Percentiles rank a stretch among this genome's conserved stretches.
These are phyloP conservation scores for Pythium rishiriense DNA, from an alignment of 352 stramenopile species.

Conservation along the genomic window DNA sequence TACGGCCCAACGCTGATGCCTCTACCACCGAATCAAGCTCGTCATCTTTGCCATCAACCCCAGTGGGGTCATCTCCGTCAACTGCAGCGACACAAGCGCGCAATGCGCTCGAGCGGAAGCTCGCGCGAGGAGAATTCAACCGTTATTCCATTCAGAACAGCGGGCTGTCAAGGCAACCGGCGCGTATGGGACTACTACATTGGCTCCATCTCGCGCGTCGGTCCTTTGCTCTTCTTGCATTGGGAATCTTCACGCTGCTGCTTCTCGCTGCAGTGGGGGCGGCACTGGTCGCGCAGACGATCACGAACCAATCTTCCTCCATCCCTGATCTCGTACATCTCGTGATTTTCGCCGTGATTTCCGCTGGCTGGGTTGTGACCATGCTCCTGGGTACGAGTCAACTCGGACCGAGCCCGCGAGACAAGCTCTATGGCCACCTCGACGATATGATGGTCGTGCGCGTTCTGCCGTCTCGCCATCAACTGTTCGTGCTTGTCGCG, in stretches of 20 bases:
- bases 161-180: not conserved
- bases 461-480: conserved; percentile 34
- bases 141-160: not conserved
- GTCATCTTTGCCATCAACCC: not conserved
- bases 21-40: not conserved
- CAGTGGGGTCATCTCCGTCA: not conserved
- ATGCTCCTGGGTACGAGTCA: conserved; percentile 43
- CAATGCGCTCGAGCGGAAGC: conserved; percentile 37
- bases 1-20: not conserved
- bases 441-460: conserved; percentile 27
- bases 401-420: conserved; percentile 38
- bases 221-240: conserved; percentile 9
- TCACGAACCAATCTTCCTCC: not conserved
- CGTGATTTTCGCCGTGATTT: conserved; percentile 27
- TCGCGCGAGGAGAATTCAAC: conserved; percentile 30
- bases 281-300: conserved; percentile 6
- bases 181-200: not conserved
- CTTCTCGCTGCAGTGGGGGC: conserved; percentile 9
- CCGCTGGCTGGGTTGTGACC: conserved; percentile 48
- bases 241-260: conserved; percentile 16
- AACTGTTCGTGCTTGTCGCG: conserved; percentile 24
- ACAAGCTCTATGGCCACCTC: conserved; percentile 38
- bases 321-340: conserved; percentile 16
- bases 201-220: conserved; percentile 20
- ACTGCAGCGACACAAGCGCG: not conserved